Base-by-base conservation (phyloP, 768 basidiomycete genomes). In the Phanerodontia chrysosporium region DNA sequence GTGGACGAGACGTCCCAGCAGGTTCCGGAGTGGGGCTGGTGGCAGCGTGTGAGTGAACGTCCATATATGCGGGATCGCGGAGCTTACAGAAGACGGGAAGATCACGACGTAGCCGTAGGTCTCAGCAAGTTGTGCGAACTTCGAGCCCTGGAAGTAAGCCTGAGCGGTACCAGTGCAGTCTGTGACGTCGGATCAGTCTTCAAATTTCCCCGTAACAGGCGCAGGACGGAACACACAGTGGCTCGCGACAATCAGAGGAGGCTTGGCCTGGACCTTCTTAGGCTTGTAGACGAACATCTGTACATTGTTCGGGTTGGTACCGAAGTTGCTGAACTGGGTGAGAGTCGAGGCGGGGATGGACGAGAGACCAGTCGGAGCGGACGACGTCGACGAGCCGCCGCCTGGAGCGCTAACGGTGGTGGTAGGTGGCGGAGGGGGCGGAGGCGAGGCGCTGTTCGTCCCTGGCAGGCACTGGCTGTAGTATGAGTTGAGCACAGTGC, bases 1-100 rank as follows among this genome's bases (percentile, higher is more conserved):
- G 65, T 74, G 42, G 78, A 75, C 65, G 75, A 72, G 35, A 83
- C 81, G 62, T 83, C 82, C 79, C 79, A 83, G 71, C 82, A 83
- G 59, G 73, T 74, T 52, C 80, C 5, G 12, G 24, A 42, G 9
- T 18, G n/a, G 7, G 24, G 61, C 48, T 18, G 16, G 3, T 10
- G 5, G 13, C 2, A 2, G 16, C 35, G 22, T 18, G 6, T 16
- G 8, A 13, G 28, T 32, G 6, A 9, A 36, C 3, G 13, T 7
- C 29, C 51, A 14, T 7, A 24, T 18, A 53, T 6, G 10, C 65
- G 58, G 58, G 73, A 68, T 2, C 77, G 78, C 2, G 78, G 75
- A 62, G 74, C 65, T 21, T 78, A 78, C 62, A 77, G 51, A 53
- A 35, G 51, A 53, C 9, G 66, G 68, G 61, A 58, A 83, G 64